phyloP scores from a whole-genome alignment of 768 basidiomycete species.

The Suillus variegatus region DNA sequence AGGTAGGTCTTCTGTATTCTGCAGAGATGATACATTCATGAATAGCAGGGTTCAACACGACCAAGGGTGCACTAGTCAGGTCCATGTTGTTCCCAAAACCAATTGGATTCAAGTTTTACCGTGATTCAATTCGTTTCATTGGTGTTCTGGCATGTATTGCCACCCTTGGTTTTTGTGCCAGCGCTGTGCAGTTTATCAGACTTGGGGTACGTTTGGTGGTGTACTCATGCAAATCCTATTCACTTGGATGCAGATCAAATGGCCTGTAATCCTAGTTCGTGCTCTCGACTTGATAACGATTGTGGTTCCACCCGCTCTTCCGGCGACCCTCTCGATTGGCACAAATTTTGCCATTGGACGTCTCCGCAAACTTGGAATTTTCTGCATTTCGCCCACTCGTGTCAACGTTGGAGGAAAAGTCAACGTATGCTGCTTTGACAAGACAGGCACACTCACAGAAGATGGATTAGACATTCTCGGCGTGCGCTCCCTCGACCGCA shows the following conservation, averaged over 20 bases:
- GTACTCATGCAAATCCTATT: conserved; percentile 8
- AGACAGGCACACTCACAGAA: conserved; percentile 97
- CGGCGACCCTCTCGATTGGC: conserved; percentile 95
- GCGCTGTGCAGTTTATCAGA: conserved; percentile 87
- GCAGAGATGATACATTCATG: not conserved
- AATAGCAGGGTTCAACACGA: conserved; percentile 86
- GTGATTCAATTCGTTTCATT: conserved; percentile 89
- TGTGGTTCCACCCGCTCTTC: conserved; percentile 95
- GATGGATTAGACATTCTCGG: conserved; percentile 98
- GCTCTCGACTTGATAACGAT: conserved; percentile 96
- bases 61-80: conserved; percentile 92
- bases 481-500: conserved; percentile 81
- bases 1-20: conserved; percentile 44
- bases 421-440: conserved; percentile 98
- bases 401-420: conserved; percentile 96
- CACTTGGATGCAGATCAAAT: conserved; percentile 58
- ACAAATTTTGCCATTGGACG: conserved; percentile 93
- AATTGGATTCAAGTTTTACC: conserved; percentile 98
- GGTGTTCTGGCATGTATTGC: conserved; percentile 91
- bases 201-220: conserved; percentile 65
- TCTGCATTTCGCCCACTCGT: conserved; percentile 94
- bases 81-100: conserved; percentile 99
- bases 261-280: conserved; percentile 89
- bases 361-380: conserved; percentile 84
- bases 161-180: conserved; percentile 85